These are phyloP conservation scores for Globisporangium canariense DNA, from an alignment of 352 stramenopile species.

Conservation along the genomic window DNA sequence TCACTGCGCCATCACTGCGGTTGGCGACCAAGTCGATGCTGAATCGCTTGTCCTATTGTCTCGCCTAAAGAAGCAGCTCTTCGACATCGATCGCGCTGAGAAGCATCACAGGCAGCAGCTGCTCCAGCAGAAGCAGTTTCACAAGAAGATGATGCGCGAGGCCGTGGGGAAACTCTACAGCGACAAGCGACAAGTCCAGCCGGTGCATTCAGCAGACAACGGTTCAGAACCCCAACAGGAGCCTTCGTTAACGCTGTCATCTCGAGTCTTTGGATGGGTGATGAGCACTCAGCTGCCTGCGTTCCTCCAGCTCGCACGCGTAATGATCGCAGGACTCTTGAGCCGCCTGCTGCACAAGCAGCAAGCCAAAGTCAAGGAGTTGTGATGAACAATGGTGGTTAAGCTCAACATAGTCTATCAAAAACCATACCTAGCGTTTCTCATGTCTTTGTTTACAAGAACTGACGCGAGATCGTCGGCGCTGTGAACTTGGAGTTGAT, in stretches of 20 bases:
- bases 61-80: constrained; percentile 43
- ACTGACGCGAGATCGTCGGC: constrained; percentile 77
- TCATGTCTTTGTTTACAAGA: constrained; percentile 40
- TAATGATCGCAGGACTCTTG: constrained; percentile 1
- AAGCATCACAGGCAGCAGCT: constrained; percentile 31
- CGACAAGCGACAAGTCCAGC: constrained; percentile 49
- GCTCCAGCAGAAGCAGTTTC: constrained; percentile 46
- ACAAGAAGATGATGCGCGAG: constrained; percentile 78
- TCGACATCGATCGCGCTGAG: constrained; percentile 51
- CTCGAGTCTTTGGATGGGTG: background rate
- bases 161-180: constrained; percentile 66
- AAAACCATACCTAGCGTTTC: background rate
- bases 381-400: constrained; percentile 1
- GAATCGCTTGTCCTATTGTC: constrained; percentile 11
- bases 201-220: background rate
- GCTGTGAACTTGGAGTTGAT: constrained; percentile 87
- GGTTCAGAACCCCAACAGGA: background rate
- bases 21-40: constrained; percentile 5
- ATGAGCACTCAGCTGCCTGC: background rate
- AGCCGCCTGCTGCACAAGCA: constrained; percentile 6
- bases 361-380: constrained; percentile 12
- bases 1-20: constrained; percentile 23
- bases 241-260: background rate
- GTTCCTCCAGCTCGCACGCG: constrained; percentile 1
- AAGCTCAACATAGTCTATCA: background rate